phyloP scores from a whole-genome alignment of 176 grass and related monocot genomes.

The Musa schizocarpa region DNA sequence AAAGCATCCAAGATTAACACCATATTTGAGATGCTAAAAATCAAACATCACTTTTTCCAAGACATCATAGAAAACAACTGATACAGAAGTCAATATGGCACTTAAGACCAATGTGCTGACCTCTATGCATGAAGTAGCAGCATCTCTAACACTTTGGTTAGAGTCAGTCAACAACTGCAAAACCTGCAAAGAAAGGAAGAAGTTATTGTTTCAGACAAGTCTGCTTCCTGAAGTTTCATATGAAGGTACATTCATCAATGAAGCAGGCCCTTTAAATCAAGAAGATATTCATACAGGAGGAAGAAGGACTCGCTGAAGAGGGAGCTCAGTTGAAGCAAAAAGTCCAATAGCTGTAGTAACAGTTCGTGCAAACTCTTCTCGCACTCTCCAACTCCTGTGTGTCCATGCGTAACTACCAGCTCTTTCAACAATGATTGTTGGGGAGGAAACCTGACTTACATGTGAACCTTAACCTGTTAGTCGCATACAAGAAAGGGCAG shows the following conservation, averaged over 20 bases:
- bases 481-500: neutral
- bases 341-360: conserved; percentile 68
- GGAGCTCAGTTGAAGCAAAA: conserved; percentile 84
- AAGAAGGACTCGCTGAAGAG: conserved; percentile 72
- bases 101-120: conserved; percentile 10
- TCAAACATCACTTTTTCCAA: neutral
- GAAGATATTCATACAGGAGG: conserved; percentile 45
- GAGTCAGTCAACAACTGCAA: conserved; percentile 88
- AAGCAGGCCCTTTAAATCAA: conserved; percentile 5
- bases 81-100: neutral
- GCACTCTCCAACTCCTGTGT: conserved; percentile 83
- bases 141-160: conserved; percentile 86
- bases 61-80: neutral
- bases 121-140: conserved; percentile 89
- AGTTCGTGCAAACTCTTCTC: conserved; percentile 88
- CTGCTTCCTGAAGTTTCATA: neutral
- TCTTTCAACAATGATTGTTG: conserved; percentile 96
- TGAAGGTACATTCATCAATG: neutral
- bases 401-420: conserved; percentile 93
- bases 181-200: conserved; percentile 21
- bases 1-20: neutral
- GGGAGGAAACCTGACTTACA: conserved; percentile 64
- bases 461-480: conserved; percentile 5
- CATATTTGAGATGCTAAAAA: neutral
- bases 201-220: neutral